Conservation (phyloP, 495 filamentous ascomycete species). For the Penicillium argentinense region DNA sequence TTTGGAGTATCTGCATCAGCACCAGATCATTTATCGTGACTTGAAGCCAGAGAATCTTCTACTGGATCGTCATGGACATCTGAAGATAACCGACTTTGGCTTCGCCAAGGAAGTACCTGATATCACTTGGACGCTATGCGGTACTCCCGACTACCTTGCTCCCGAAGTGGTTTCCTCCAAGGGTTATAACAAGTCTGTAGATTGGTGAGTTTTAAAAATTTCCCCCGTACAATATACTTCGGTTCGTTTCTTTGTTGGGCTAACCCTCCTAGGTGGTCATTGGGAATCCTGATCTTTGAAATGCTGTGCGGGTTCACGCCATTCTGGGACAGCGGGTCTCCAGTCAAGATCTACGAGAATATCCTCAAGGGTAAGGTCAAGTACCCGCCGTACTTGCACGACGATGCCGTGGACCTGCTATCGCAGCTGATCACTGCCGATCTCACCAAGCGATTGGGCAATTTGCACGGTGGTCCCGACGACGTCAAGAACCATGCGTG, state of each 20-base stretch:
- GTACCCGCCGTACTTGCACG: slow-evolving; percentile 92
- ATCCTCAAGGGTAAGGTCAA: slow-evolving; percentile 91
- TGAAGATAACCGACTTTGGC: slow-evolving; percentile 99
- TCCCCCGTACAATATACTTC: background rate
- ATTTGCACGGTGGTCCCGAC: slow-evolving; percentile 85
- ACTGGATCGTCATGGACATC: slow-evolving; percentile 90
- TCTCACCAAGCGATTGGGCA: slow-evolving; percentile 91
- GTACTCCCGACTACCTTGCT: slow-evolving; percentile 97
- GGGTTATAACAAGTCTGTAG: slow-evolving; percentile 98
- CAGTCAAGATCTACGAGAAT: slow-evolving; percentile 99
- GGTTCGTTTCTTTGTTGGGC: background rate
- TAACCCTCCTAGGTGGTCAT: slow-evolving; percentile 75
- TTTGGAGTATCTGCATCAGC: slow-evolving; percentile 90
- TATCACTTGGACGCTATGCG: slow-evolving; percentile 98
- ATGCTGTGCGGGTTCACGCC: slow-evolving; percentile 99
- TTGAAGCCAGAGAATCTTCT: slow-evolving; percentile 96
- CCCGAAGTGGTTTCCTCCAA: slow-evolving; percentile 97
- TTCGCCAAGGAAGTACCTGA: slow-evolving; percentile 98
- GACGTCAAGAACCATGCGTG: slow-evolving; percentile 95
- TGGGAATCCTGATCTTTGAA: slow-evolving; percentile 97
- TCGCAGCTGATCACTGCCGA: slow-evolving; percentile 91
- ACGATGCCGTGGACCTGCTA: slow-evolving; percentile 89
- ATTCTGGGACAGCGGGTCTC: slow-evolving; percentile 96
- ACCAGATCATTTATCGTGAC: slow-evolving; percentile 97
- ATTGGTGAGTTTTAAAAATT: slow-evolving; percentile 68